Evolutionary conservation across 495 filamentous ascomycete genomes (phyloP).

Genomic region (Hypoxylon lenormandii): DNA sequence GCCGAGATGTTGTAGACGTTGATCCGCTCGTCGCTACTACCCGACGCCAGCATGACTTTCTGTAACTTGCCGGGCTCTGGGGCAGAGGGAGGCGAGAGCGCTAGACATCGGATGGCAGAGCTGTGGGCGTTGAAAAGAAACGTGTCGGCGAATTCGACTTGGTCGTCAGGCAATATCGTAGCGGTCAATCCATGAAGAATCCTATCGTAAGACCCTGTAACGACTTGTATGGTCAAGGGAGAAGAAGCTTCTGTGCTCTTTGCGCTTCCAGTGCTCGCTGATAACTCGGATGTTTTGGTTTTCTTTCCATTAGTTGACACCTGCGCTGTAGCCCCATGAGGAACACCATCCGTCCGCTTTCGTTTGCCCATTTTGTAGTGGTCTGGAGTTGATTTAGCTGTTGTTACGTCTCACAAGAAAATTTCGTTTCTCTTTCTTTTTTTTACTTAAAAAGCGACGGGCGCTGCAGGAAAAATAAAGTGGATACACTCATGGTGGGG

Average conservation of each 20-base stretch:
- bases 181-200: conserved; percentile 91
- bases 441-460: not conserved
- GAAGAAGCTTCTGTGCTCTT: conserved; percentile 36
- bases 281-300: conserved; percentile 52
- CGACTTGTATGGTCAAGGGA: conserved; percentile 78
- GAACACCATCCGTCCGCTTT: conserved; percentile 69
- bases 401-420: conserved; percentile 21
- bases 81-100: conserved; percentile 81
- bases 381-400: conserved; percentile 15
- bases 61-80: conserved; percentile 66
- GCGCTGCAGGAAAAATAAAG: conserved; percentile 31
- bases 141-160: conserved; percentile 83
- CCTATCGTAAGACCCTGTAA: conserved; percentile 94
- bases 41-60: conserved; percentile 87
- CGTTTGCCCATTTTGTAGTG: conserved; percentile 74
- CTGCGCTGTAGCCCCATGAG: conserved; percentile 33
- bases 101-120: conserved; percentile 88
- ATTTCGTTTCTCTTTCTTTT: not conserved
- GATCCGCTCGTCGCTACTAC: conserved; percentile 90
- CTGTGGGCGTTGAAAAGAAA: conserved; percentile 96
- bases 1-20: conserved; percentile 93
- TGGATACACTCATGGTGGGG: conserved; percentile 15
- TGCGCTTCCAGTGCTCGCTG: conserved; percentile 18
- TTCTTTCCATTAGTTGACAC: conserved; percentile 54
- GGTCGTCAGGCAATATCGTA: conserved; percentile 63